Conservation (phyloP, 2,329 filamentous ascomycete genomes). For the Corinectria fuckeliana region DNA sequence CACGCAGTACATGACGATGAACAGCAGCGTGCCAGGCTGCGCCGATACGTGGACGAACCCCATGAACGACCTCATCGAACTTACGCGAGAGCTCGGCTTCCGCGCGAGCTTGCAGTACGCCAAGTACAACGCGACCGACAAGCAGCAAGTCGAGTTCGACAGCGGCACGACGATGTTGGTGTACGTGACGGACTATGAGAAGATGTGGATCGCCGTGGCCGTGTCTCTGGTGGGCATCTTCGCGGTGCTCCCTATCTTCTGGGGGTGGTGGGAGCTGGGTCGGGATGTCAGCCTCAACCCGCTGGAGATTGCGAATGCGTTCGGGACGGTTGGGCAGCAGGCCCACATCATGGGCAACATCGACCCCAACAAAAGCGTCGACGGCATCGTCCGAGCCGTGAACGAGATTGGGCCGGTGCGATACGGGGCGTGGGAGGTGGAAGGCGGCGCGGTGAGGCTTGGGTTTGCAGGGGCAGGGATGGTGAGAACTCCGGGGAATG, state of each 20-base stretch:
- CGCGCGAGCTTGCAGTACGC: conserved; percentile 32
- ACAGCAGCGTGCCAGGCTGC: conserved; percentile 6
- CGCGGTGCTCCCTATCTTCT: conserved; percentile 26
- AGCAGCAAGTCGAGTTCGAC: conserved; percentile 19
- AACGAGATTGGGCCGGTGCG: conserved; percentile 22
- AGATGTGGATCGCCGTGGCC: conserved; percentile 29
- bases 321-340: conserved; percentile 24
- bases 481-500: conserved; percentile 27
- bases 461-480: conserved; percentile 25
- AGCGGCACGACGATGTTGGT: conserved; percentile 24
- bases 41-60: conserved; percentile 25
- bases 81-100: conserved; percentile 29
- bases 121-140: conserved; percentile 25
- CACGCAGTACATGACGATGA: conserved; percentile 30
- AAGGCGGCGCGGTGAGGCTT: conserved; percentile 25
- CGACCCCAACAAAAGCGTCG: conserved; percentile 28
- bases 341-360: conserved; percentile 26
- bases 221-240: conserved; percentile 29
- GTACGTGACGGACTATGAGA: conserved; percentile 26
- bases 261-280: conserved; percentile 36
- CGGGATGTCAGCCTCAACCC: conserved; percentile 32
- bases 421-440: conserved; percentile 32
- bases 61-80: conserved; percentile 33
- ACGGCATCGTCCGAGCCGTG: conserved; percentile 21
- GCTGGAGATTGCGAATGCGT: conserved; percentile 32